Conservation (phyloP, 257 asterid genomes). For the Solanum pimpinellifolium region DNA sequence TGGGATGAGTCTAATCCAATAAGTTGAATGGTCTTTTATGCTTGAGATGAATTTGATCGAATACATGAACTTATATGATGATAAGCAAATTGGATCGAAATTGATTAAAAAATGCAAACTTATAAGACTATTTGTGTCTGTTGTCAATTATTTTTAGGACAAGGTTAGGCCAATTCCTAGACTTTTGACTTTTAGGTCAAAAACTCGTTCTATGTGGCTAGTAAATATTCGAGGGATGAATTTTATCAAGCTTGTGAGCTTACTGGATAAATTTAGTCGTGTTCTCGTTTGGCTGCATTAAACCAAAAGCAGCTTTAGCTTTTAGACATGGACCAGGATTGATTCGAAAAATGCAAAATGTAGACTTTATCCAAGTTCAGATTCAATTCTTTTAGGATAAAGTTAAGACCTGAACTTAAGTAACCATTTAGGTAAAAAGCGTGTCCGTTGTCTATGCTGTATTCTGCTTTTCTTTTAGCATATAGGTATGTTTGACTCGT, state of each 20-base stretch:
- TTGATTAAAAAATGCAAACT: not conserved
- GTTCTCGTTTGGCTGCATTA: not conserved
- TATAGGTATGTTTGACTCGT: not conserved
- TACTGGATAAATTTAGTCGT: not conserved
- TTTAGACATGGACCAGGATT: not conserved
- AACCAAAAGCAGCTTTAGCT: not conserved
- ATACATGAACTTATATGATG: not conserved
- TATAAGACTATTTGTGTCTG: not conserved
- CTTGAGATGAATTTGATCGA: not conserved
- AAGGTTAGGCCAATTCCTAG: not conserved
- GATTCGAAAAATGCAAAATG: not conserved
- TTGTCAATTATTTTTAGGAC: not conserved
- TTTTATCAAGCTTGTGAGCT: not conserved
- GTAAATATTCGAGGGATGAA: not conserved
- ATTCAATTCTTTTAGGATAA: not conserved
- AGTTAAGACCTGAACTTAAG: not conserved
- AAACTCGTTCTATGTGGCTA: not conserved
- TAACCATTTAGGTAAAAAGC: not conserved
- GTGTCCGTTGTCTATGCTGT: not conserved
- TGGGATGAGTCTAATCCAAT: not conserved
- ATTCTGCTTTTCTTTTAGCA: not conserved
- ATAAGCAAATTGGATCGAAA: not conserved
- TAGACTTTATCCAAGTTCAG: not conserved
- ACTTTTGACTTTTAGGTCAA: not conserved
- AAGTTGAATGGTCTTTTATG: not conserved